These are phyloP conservation scores for Crassisporium funariophilum DNA, from an alignment of 768 basidiomycete genomes.

Conservation along the genomic window DNA sequence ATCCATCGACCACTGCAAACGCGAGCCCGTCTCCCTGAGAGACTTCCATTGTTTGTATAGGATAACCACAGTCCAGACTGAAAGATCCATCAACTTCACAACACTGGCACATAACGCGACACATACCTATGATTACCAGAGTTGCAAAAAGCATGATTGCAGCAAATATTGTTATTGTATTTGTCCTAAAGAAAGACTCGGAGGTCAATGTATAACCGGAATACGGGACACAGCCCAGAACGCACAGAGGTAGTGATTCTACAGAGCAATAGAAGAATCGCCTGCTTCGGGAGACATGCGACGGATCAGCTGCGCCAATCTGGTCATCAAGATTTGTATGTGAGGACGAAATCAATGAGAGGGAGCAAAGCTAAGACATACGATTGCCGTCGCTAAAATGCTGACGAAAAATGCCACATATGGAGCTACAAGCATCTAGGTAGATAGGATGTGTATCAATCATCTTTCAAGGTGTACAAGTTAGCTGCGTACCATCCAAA, in stretches of 20 bases:
- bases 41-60: conserved; percentile 36
- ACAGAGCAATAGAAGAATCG: conserved; percentile 57
- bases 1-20: conserved; percentile 31
- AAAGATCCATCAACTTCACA: neutral
- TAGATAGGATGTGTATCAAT: neutral
- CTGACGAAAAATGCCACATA: conserved; percentile 41
- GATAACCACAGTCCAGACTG: conserved; percentile 44
- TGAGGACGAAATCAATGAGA: neutral
- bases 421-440: conserved; percentile 43
- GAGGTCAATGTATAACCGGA: neutral
- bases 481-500: conserved; percentile 38
- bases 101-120: neutral
- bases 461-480: neutral
- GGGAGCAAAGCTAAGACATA: conserved; percentile 18
- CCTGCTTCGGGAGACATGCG: conserved; percentile 43
- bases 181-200: conserved; percentile 31
- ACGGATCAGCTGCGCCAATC: conserved; percentile 40
- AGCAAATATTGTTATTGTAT: conserved; percentile 41
- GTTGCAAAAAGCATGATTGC: conserved; percentile 42
- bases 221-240: neutral
- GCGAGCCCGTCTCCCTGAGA: conserved; percentile 23
- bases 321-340: conserved; percentile 16
- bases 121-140: conserved; percentile 40
- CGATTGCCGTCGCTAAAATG: conserved; percentile 43
- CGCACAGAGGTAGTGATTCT: conserved; percentile 37